Evolutionary conservation across 2,329 filamentous ascomycete species (phyloP).

Genomic region (Beauveria rudraprayagi): DNA sequence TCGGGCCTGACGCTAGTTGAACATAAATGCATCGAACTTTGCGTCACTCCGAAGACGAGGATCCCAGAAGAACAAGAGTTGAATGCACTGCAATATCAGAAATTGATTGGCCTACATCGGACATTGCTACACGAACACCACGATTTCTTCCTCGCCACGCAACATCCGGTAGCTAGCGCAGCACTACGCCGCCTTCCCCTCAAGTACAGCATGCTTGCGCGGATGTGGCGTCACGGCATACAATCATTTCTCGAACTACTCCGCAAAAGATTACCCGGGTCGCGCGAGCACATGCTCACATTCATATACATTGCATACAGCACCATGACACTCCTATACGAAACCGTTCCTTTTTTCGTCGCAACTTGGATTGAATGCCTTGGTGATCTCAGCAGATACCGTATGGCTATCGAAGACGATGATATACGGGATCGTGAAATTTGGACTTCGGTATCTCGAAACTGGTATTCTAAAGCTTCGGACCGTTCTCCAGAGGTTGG

Average conservation of each 20-base stretch:
- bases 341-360: slow-evolving; percentile 74
- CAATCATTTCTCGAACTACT: slow-evolving; percentile 75
- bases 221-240: slow-evolving; percentile 93
- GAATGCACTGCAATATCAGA: slow-evolving; percentile 65
- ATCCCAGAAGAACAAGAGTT: slow-evolving; percentile 36
- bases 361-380: slow-evolving; percentile 93
- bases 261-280: slow-evolving; percentile 63
- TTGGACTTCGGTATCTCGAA: slow-evolving; percentile 71
- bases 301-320: slow-evolving; percentile 87
- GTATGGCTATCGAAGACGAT: slow-evolving; percentile 85
- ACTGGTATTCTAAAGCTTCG: slow-evolving; percentile 80
- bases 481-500: slow-evolving; percentile 69
- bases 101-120: slow-evolving; percentile 71
- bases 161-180: slow-evolving; percentile 70
- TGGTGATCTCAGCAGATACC: slow-evolving; percentile 74
- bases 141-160: slow-evolving; percentile 78
- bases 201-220: slow-evolving; percentile 84
- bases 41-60: slow-evolving; percentile 49
- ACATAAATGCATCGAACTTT: slow-evolving; percentile 76
- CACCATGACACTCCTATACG: slow-evolving; percentile 80
- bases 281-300: slow-evolving; percentile 79
- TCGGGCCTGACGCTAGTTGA: slow-evolving; percentile 80
- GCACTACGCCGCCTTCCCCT: slow-evolving; percentile 60
- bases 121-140: slow-evolving; percentile 77
- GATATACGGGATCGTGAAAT: slow-evolving; percentile 66